Base-by-base conservation (phyloP, 2,329 filamentous ascomycete species). In the Penicillium sp. region DNA sequence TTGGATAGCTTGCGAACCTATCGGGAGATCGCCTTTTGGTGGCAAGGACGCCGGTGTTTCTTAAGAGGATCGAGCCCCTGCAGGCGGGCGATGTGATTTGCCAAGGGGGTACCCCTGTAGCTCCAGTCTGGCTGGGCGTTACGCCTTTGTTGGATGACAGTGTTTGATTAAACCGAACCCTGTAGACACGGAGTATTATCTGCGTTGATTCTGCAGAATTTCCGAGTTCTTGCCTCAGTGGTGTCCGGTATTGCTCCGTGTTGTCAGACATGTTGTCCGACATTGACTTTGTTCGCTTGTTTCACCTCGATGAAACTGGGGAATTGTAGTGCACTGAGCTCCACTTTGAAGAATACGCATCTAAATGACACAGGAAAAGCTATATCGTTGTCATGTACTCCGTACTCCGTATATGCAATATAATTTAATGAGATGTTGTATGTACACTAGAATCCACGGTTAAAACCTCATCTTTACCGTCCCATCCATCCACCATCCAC, bases 401-500 rank as follows among this genome's bases (percentile, higher is more conserved):
- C 23, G 5, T 23, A 23, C 23, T 23, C 23, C 23, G 23, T 23
- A 23, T 23, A 18, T 38, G 35, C 35, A 19, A 18, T 18, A 0
- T 36, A 34, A 23, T 40, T 10, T 34, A 40, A 16, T 18, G 1
- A 38, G 23, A 14, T 34, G 26, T 27, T 43, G 29, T 27, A 39
- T 47, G 36, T 47, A 47, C 44, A 43, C 36, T 34, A 39, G 23
- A 55, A 38, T 38, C n/a, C 26, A 32, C 43, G 26, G 29, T 5
- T 23, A 6, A 38, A 32, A 18, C 14, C 11, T 13, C 9, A 7
- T 14, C 13, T 41, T 61, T 78, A 95, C 78, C 90, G 80, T 1
- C 89, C 91, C 91, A 96, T 95, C 91, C 90, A 96, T 10, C 91
- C 91, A 7, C 91, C 91, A 73, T 96, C 92, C 43, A 96, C 89